These are phyloP conservation scores for Colletotrichum lupini DNA, from an alignment of 2,329 filamentous ascomycete genomes.

Conservation along the genomic window DNA sequence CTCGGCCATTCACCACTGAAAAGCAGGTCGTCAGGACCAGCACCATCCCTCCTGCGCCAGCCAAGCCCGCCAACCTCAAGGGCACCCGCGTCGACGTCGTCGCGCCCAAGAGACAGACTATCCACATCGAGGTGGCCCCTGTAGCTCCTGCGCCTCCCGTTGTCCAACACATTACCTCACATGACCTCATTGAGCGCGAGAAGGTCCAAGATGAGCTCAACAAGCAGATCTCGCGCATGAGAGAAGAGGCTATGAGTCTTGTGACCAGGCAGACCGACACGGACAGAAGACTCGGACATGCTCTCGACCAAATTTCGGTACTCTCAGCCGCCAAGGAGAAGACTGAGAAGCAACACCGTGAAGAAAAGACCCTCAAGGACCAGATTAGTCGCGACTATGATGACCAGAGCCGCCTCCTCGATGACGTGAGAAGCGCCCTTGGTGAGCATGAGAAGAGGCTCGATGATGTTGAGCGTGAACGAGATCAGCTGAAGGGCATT, in stretches of 20 bases:
- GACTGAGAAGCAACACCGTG: conserved; percentile 12
- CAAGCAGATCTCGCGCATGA: conserved; percentile 33
- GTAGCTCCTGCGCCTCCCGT: conserved; percentile 23
- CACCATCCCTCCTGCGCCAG: conserved; percentile 17
- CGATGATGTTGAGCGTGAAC: conserved; percentile 15
- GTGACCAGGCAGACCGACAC: conserved; percentile 29
- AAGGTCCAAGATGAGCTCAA: conserved; percentile 24
- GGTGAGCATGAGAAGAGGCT: conserved; percentile 22
- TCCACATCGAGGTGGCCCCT: conserved; percentile 19
- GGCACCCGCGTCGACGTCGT: conserved; percentile 27
- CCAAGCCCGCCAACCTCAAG: conserved; percentile 31
- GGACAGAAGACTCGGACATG: conserved; percentile 30
- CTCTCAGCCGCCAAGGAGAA: conserved; percentile 31
- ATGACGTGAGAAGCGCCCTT: conserved; percentile 27
- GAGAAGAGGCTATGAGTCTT: conserved; percentile 25
- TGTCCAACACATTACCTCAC: conserved; percentile 17
- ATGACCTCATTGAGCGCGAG: conserved; percentile 28
- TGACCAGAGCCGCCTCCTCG: conserved; percentile 23
- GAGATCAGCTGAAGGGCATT: conserved; percentile 28
- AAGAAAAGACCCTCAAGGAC: conserved; percentile 26
- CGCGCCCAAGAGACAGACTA: conserved; percentile 11
- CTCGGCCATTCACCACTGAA: conserved; percentile 10
- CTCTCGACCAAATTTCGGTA: conserved; percentile 21
- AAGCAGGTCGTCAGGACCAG: conserved; percentile 18
- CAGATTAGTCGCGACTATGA: conserved; percentile 28